Evolutionary conservation across 148 eudicot species (phyloP), one percentile per base, ranked within the genome.

Genomic region (Drosera capensis): DNA sequence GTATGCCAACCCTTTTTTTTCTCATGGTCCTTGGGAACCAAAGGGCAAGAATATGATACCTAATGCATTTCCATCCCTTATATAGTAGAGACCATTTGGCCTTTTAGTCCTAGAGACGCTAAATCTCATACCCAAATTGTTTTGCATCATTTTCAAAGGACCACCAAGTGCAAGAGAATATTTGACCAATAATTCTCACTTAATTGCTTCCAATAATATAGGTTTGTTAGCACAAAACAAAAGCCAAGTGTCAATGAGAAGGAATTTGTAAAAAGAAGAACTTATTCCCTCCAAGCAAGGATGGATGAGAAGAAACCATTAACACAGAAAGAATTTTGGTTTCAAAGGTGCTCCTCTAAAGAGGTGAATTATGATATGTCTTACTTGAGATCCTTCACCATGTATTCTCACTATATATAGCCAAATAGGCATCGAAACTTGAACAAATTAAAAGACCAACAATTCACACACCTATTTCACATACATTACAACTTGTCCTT

Each of bases 281-380:
- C 38, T 34, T 34, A 34, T 34, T 34, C 38, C n/a, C 38, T 34
- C 11, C n/a, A 13, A 34, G 38, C 13, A 34, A 34, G 9, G 38
- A 34, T 34, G 38, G 38, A 34, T 34, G 38, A 34, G 38, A 34
- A 34, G 38, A 13, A 5, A 4, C n/a, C n/a, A n/a, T n/a, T n/a
- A n/a, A 34, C 38, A 34, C 38, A 34, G 11, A 15, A 34, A 34
- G 14, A 11, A 11, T 2, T 34, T 34, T 1, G 11, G 2, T 9
- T 34, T 34, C 38, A 34, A 34, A 34, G 38, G 38, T 34, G 38
- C 38, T 34, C n/a, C 38, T 34, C n/a, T 34, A 34, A 34, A 34
- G 38, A 11, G 9, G 13, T 15, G 2, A 15, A 34, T 34, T 11
- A 34, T 34, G 13, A 34, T 34, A 4, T 34, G 11, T 34, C 2